These are phyloP conservation scores for Mucor sp. DNA, from an alignment of 371 early-diverging fungal species.

Conservation along the genomic window DNA sequence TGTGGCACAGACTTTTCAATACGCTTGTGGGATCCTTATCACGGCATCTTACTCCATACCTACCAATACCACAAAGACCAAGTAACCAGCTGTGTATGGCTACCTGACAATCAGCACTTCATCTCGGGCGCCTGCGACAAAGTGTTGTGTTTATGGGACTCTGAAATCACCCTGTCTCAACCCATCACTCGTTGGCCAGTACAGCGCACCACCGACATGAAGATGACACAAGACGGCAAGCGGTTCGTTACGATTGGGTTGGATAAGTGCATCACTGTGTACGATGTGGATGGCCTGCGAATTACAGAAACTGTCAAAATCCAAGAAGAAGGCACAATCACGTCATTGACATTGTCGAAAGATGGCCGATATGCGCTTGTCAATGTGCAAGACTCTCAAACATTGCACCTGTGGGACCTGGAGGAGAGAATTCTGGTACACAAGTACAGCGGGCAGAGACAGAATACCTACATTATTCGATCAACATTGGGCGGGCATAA, in stretches of 20 bases:
- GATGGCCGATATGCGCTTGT: slow-evolving; percentile 78
- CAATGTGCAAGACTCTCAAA: slow-evolving; percentile 60
- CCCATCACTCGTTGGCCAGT: slow-evolving; percentile 68
- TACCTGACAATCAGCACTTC: slow-evolving; percentile 74
- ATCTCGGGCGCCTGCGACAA: slow-evolving; percentile 84
- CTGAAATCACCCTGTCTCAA: slow-evolving; percentile 21
- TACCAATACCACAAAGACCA: slow-evolving; percentile 69
- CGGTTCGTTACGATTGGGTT: slow-evolving; percentile 74
- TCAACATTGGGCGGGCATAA: slow-evolving; percentile 90
- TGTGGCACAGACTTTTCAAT: slow-evolving; percentile 80
- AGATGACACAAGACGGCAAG: slow-evolving; percentile 72
- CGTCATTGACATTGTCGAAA: slow-evolving; percentile 71
- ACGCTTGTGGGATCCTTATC: slow-evolving; percentile 80
- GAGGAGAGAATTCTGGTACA: slow-evolving; percentile 64
- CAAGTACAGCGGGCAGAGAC: slow-evolving; percentile 83
- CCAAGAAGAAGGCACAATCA: slow-evolving; percentile 73
- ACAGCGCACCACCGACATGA: slow-evolving; percentile 84
- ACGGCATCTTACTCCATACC: slow-evolving; percentile 55
- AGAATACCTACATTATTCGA: slow-evolving; percentile 87
- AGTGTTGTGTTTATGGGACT: slow-evolving; percentile 73
- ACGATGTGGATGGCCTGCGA: slow-evolving; percentile 37
- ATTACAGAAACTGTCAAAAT: slow-evolving; percentile 43
- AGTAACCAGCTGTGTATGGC: slow-evolving; percentile 85
- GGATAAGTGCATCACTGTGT: slow-evolving; percentile 74
- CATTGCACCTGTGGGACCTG: slow-evolving; percentile 92